Evolutionary conservation across 2,329 filamentous ascomycete species (phyloP).

Genomic region (Fusarium pilosicola): DNA sequence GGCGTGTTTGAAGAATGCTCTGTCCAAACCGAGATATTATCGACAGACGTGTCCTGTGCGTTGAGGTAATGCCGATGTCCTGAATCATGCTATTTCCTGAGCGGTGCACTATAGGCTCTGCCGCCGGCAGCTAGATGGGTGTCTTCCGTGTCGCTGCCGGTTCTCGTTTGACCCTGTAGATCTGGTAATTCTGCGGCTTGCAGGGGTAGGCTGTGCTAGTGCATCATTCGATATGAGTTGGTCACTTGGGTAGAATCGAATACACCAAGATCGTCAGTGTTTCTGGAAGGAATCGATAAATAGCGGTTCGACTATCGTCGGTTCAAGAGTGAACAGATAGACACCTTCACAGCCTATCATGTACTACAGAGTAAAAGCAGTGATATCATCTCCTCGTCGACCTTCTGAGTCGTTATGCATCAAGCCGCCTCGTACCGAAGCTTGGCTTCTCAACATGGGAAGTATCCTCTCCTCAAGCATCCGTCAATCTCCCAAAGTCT

Average conservation of each 20-base stretch:
- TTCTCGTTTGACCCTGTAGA: slow-evolving; percentile 18
- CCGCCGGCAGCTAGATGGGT: slow-evolving; percentile 6
- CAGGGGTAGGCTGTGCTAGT: slow-evolving; percentile 5
- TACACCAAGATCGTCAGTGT: slow-evolving; percentile 6
- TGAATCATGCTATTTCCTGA: slow-evolving; percentile 4
- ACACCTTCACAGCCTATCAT: background rate
- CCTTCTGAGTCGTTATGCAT: slow-evolving; percentile 12
- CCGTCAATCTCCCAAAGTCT: slow-evolving; percentile 22
- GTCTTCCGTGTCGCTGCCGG: slow-evolving; percentile 10
- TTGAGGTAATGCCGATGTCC: slow-evolving; percentile 17
- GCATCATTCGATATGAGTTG: background rate
- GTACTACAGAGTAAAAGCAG: background rate
- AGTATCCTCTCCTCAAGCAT: slow-evolving; percentile 24
- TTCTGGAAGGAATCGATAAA: background rate
- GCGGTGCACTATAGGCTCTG: background rate
- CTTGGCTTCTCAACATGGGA: slow-evolving; percentile 31
- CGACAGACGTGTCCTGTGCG: slow-evolving; percentile 23
- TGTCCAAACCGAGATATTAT: slow-evolving; percentile 1
- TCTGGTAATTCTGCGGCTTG: slow-evolving; percentile 1
- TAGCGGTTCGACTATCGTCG: background rate
- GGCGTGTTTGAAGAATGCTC: background rate
- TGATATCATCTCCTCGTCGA: slow-evolving; percentile 3
- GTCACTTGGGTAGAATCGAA: background rate
- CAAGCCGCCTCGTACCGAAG: slow-evolving; percentile 5
- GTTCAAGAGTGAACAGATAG: background rate